Conservation (phyloP, 1,284 basidiomycete species). For the Papiliotrema laurentii region DNA sequence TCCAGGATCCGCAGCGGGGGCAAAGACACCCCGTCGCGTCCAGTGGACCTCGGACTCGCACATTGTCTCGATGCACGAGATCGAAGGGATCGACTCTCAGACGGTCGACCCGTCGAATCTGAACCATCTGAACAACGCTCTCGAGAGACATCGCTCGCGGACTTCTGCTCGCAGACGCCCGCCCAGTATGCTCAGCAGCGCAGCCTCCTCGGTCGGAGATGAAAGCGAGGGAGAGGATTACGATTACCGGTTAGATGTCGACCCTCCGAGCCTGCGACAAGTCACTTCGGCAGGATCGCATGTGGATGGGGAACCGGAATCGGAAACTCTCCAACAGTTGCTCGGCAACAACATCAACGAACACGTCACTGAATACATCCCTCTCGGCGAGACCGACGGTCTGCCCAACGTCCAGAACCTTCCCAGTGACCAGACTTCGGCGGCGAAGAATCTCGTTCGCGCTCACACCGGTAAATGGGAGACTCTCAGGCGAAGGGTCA, state of each 20-base stretch:
- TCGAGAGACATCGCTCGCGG: constrained; percentile 32
- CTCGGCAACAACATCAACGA: constrained; percentile 32
- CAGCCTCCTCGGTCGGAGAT: constrained; percentile 18
- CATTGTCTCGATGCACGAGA: constrained; percentile 33
- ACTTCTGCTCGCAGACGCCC: constrained; percentile 13
- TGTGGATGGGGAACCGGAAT: constrained; percentile 6
- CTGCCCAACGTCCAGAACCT: constrained; percentile 39
- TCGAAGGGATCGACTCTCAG: constrained; percentile 10
- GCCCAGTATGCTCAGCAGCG: constrained; percentile 15
- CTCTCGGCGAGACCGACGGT: constrained; percentile 49
- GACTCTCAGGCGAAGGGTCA: constrained; percentile 38
- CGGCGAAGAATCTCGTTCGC: constrained; percentile 45
- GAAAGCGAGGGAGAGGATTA: constrained; percentile 38
- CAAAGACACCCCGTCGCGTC: constrained; percentile 41
- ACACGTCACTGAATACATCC: constrained; percentile 41
- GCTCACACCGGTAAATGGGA: constrained; percentile 47
- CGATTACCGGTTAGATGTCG: constrained; percentile 44
- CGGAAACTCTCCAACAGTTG: constrained; percentile 15
- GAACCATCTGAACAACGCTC: constrained; percentile 30
- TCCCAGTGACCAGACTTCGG: constrained; percentile 18
- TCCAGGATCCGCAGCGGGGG: constrained; percentile 10
- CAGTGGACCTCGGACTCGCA: constrained; percentile 45
- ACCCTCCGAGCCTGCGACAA: constrained; percentile 16
- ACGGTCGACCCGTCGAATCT: constrained; percentile 33
- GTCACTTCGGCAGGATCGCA: constrained; percentile 4